Evolutionary conservation across 805 yeast genomes (phyloP), one percentile per base, ranked within the genome.

Genomic region (Metschnikowia orientalis): DNA sequence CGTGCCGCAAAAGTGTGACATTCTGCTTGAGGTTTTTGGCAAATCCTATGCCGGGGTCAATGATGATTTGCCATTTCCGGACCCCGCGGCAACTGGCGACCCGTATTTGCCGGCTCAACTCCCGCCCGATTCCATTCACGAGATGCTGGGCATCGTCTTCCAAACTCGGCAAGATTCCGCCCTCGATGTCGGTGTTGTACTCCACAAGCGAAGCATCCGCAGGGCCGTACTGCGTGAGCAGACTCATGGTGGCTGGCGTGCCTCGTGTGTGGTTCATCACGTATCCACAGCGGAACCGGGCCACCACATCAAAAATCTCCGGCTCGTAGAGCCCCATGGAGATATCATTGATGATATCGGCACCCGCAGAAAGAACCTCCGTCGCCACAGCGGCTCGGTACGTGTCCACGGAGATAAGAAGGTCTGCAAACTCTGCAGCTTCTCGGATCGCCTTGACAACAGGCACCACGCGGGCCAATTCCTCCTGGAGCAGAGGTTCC

Each of bases 11-110:
- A 1, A 87, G 47, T 14, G 69, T 69, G 19, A 89, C 44, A 54
- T 89, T 90, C 50, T 89, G 95, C 6, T 53, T 44, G n/a, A 71
- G 47, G 33, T 69, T 71, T 55, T 92, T 92, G n/a, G 97, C 97
- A 59, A 92, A 92, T 2, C 99, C 98, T 25, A 92, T 60, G 2
- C 98, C 98, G 1, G 99, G 98, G 54, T 92, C 99, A 4, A 88
- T 50, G 11, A 92, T 77, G 3, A 92, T 63, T 58, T 92, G 97
- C 95, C 96, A 92, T 56, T 90, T 77, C 38, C 70, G 67, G 1
- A 90, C 76, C 4, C 95, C 95, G 0, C 56, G 61, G 1, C 45
- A 48, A 26, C 73, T 59, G 8, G 95, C 95, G 34, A 61, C 67
- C 0, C 56, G 45, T 18, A 87, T 67, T 35, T 76, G 73, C 3